These are phyloP conservation scores for Mangifera indica DNA, from an alignment of 345 rosid species.

Conservation along the genomic window DNA sequence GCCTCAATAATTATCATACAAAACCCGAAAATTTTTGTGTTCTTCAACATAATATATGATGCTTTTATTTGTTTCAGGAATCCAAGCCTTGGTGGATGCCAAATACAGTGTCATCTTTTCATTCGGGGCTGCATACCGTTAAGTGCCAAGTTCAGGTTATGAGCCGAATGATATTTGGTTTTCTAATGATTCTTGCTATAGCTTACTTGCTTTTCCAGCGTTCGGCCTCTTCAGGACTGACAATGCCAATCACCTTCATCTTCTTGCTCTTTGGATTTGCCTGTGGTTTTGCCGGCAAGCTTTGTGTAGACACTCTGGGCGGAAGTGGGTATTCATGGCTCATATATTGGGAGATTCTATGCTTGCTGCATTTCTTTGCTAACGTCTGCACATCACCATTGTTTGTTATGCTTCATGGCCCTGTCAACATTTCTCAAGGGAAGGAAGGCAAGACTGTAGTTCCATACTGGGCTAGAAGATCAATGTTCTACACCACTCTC, in stretches of 20 bases:
- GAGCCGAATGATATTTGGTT: constrained; percentile 63
- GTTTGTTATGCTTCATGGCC: constrained; percentile 56
- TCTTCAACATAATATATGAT: background rate
- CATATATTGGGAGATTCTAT: constrained; percentile 62
- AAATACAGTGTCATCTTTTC: constrained; percentile 51
- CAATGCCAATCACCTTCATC: constrained; percentile 71
- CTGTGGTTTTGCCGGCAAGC: constrained; percentile 75
- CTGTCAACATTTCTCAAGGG: constrained; percentile 32
- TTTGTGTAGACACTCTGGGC: constrained; percentile 80
- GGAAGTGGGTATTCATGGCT: constrained; percentile 79
- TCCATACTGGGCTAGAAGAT: constrained; percentile 67
- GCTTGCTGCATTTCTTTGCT: constrained; percentile 62
- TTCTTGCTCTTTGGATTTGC: constrained; percentile 60
- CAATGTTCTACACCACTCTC: constrained; percentile 39
- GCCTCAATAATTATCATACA: background rate
- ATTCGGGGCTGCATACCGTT: constrained; percentile 42
- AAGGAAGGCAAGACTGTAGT: constrained; percentile 13
- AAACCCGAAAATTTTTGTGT: background rate
- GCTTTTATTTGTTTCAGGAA: constrained; percentile 31
- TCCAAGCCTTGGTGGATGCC: constrained; percentile 79
- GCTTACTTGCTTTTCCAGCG: constrained; percentile 63
- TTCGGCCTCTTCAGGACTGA: constrained; percentile 48
- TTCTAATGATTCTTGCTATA: constrained; percentile 53
- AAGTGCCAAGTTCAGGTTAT: constrained; percentile 61
- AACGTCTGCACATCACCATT: constrained; percentile 40